Evolutionary conservation across 2,329 filamentous ascomycete species (phyloP).

Genomic region (Blastomyces emzantsi): DNA sequence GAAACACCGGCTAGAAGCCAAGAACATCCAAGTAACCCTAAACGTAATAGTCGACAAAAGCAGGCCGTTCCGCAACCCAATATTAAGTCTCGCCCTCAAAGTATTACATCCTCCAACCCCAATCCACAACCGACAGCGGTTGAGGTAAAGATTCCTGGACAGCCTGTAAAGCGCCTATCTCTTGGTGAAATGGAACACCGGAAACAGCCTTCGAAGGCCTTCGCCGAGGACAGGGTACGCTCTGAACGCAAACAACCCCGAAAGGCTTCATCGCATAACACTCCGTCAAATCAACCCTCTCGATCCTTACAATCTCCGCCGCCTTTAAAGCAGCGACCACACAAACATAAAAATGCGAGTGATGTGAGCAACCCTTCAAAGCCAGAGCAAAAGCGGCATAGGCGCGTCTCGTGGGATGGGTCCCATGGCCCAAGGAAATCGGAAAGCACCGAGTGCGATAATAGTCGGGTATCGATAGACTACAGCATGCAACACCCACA

Average conservation of each 20-base stretch:
- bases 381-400: slow-evolving; percentile 24
- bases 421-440: slow-evolving; percentile 28
- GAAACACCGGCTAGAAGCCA: neutral
- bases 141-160: slow-evolving; percentile 31
- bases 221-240: slow-evolving; percentile 27
- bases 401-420: slow-evolving; percentile 33
- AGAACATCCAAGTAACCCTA: slow-evolving; percentile 8
- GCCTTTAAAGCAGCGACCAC: slow-evolving; percentile 32
- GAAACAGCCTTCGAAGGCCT: slow-evolving; percentile 26
- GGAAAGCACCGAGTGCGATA: slow-evolving; percentile 15
- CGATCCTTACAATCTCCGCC: slow-evolving; percentile 31
- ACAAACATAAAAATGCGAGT: slow-evolving; percentile 30
- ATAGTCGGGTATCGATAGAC: slow-evolving; percentile 6
- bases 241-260: slow-evolving; percentile 25
- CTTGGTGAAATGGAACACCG: slow-evolving; percentile 31
- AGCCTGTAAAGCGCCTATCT: slow-evolving; percentile 34
- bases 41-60: neutral
- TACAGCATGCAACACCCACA: slow-evolving; percentile 4
- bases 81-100: slow-evolving; percentile 7
- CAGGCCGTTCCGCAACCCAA: neutral
- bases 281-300: slow-evolving; percentile 22
- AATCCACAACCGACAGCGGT: slow-evolving; percentile 25
- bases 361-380: slow-evolving; percentile 18
- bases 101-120: slow-evolving; percentile 21
- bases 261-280: slow-evolving; percentile 27